A percentile compares a stretch with the other conserved stretches of the same genome.
Conservation (phyloP, 164 flowering plant species). For the Stephania yunnanensis region DNA sequence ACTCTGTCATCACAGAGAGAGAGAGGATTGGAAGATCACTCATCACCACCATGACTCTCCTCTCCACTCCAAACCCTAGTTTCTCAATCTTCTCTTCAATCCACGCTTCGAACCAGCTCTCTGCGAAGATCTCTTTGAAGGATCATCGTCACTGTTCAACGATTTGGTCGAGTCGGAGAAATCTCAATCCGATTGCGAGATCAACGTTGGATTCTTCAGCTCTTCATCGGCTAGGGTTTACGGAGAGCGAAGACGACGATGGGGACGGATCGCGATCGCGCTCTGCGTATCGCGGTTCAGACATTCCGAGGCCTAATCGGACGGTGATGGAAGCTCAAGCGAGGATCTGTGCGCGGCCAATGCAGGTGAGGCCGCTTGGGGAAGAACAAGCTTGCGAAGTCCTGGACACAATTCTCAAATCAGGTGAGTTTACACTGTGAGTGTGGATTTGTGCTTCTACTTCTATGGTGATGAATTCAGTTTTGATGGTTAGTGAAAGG, state of each 20-base stretch:
- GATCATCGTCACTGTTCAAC: constrained; percentile 3
- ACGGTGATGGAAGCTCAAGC: constrained; percentile 90
- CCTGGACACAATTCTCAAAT: constrained; percentile 72
- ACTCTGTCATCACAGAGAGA: neutral
- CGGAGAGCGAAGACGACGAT: neutral
- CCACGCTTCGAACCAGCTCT: constrained; percentile 11
- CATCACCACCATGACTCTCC: constrained; percentile 28
- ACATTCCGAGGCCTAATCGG: constrained; percentile 52
- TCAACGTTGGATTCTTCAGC: constrained; percentile 7
- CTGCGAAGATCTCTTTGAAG: neutral
- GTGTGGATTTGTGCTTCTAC: neutral
- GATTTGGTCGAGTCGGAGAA: neutral
- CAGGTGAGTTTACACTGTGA: constrained; percentile 36
- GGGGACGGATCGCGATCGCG: neutral
- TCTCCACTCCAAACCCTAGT: constrained; percentile 22
- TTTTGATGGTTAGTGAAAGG: constrained; percentile 48
- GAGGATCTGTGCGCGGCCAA: constrained; percentile 95
- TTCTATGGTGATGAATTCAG: neutral
- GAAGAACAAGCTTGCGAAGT: constrained; percentile 88
- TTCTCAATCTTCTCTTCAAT: constrained; percentile 15
- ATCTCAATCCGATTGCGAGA: neutral
- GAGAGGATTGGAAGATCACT: neutral
- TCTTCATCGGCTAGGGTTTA: constrained; percentile 6
- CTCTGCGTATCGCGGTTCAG: constrained; percentile 9
- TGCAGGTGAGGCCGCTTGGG: constrained; percentile 73